phyloP scores from a whole-genome alignment of 2,329 filamentous ascomycete species.

The Epichloe baconii region DNA sequence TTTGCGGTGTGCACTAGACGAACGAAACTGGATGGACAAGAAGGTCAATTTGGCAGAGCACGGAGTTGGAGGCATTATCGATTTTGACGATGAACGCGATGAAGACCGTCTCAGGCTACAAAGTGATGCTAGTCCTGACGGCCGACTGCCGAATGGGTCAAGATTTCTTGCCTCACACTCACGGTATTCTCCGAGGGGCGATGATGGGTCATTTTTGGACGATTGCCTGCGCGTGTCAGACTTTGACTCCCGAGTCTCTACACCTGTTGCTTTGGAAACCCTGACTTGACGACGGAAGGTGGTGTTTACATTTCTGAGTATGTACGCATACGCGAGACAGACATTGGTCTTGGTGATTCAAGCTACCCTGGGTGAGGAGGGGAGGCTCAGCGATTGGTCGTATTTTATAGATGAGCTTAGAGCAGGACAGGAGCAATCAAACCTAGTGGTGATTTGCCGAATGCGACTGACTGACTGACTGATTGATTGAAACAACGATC shows the following conservation, averaged over 20 bases:
- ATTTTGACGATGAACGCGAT: slow-evolving; percentile 27
- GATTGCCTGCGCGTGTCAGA: slow-evolving; percentile 12
- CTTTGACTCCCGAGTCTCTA: slow-evolving; percentile 9
- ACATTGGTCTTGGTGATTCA: not conserved
- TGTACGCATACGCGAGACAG: not conserved
- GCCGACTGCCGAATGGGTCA: slow-evolving; percentile 19
- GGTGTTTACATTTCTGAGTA: not conserved
- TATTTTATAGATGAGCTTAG: no score
- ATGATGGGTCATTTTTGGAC: slow-evolving; percentile 24
- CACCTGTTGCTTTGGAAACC: slow-evolving; percentile 6
- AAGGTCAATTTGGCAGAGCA: slow-evolving; percentile 22
- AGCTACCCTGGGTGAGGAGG: not conserved
- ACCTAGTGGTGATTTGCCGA: no score
- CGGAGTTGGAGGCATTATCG: slow-evolving; percentile 26
- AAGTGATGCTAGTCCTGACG: slow-evolving; percentile 25
- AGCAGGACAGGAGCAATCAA: no score
- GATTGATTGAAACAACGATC: not conserved
- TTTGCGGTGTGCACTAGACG: slow-evolving; percentile 24
- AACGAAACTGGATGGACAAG: slow-evolving; percentile 22
- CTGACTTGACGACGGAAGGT: not conserved
- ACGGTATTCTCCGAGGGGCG: slow-evolving; percentile 26
- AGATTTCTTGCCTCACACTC: slow-evolving; percentile 18
- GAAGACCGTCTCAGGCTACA: slow-evolving; percentile 16
- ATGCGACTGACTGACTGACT: no score
- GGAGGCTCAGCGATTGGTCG: no score